phyloP scores from a whole-genome alignment of 768 basidiomycete species.

The Suillus subalutaceus region DNA sequence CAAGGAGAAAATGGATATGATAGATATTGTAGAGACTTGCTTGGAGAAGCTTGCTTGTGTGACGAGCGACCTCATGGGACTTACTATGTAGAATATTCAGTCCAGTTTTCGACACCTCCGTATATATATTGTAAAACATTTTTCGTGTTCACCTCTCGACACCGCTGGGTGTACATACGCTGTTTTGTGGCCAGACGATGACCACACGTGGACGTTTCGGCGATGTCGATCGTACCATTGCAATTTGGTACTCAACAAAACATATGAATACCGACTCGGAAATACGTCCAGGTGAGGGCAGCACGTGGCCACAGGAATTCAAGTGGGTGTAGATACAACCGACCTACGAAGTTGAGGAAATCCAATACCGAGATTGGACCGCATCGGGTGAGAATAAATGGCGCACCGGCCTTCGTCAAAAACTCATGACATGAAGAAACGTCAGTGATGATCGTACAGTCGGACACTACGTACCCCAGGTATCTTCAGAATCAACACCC shows the following conservation, averaged over 20 bases:
- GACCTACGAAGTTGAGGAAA: not conserved
- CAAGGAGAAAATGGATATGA: conserved; percentile 63
- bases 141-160: not conserved
- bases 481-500: not conserved
- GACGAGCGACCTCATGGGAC: not conserved
- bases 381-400: not conserved
- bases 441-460: not conserved
- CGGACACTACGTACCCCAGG: not conserved
- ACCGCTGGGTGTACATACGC: not conserved
- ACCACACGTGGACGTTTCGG: not conserved
- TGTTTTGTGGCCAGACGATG: not conserved
- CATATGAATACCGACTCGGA: conserved; percentile 16
- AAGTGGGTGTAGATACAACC: conserved; percentile 5
- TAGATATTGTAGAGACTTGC: conserved; percentile 57
- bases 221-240: not conserved
- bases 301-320: conserved; percentile 14
- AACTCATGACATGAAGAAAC: not conserved
- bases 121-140: not conserved
- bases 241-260: conserved; percentile 14
- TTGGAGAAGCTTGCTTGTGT: conserved; percentile 47
- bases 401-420: not conserved
- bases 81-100: not conserved
- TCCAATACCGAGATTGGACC: not conserved
- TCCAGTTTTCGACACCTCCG: not conserved
- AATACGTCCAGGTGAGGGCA: conserved; percentile 10